phyloP scores from a whole-genome alignment of 495 filamentous ascomycete genomes.

The Hypomontagnella submonticulosa region DNA sequence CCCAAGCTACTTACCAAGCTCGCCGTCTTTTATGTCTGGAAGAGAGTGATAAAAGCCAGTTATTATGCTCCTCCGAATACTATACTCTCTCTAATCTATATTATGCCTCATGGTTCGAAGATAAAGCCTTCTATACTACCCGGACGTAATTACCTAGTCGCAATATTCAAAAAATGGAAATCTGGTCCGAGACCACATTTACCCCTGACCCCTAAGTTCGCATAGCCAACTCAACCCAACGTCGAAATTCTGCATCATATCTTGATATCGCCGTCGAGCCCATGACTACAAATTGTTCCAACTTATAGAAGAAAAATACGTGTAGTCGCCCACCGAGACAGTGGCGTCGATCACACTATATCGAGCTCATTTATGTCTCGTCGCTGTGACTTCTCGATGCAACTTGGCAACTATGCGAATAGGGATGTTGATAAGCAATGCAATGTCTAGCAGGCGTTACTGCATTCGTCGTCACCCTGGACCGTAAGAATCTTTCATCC shows the following conservation, averaged over 20 bases:
- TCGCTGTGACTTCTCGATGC: background rate
- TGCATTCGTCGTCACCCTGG: conserved; percentile 9
- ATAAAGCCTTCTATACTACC: too few relatives aligned
- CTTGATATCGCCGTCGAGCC: background rate
- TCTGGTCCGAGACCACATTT: background rate
- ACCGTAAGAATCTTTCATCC: conserved; percentile 10
- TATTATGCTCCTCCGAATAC: background rate
- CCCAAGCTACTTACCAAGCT: conserved; percentile 4
- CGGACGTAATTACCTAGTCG: too few relatives aligned
- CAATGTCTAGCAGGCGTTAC: conserved; percentile 22
- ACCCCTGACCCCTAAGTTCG: background rate
- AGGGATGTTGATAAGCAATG: conserved; percentile 35
- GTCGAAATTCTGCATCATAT: background rate
- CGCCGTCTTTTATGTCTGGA: background rate
- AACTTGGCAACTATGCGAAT: conserved; percentile 11
- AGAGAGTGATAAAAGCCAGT: conserved; percentile 23
- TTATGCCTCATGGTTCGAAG: too few relatives aligned
- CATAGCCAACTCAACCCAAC: background rate
- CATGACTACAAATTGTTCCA: conserved; percentile 6
- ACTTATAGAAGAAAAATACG: background rate
- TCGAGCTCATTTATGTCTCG: conserved; percentile 18
- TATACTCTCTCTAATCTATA: background rate
- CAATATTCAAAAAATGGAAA: too few relatives aligned
- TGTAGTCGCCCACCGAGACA: conserved; percentile 10
- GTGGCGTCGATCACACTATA: conserved; percentile 13